These are phyloP conservation scores for Magnaporthiopsis rhizophila DNA, from an alignment of 2,329 filamentous ascomycete species.

Conservation along the genomic window DNA sequence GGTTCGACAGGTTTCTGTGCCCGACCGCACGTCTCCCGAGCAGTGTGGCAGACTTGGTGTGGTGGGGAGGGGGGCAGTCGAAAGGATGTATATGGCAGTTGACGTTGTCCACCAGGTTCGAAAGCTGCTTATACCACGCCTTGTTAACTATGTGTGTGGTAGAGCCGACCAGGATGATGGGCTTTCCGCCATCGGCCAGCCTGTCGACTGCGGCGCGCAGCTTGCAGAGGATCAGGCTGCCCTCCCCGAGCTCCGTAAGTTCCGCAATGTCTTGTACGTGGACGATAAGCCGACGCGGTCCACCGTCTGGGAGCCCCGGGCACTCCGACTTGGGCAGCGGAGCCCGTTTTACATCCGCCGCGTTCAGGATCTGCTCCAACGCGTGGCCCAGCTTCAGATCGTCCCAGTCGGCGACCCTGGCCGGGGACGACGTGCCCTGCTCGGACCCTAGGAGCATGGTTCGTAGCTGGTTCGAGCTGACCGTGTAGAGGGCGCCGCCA, in stretches of 20 bases:
- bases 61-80: slow-evolving; percentile 9
- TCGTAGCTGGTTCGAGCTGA: neutral
- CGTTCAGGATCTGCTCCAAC: slow-evolving; percentile 47
- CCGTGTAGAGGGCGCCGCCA: neutral
- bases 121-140: slow-evolving; percentile 20
- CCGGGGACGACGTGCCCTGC: neutral
- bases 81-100: neutral
- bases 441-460: neutral
- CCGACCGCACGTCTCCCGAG: neutral
- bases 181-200: slow-evolving; percentile 61
- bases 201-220: slow-evolving; percentile 65
- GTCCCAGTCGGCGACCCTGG: slow-evolving; percentile 38
- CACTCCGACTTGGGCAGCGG: slow-evolving; percentile 12
- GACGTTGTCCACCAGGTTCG: slow-evolving; percentile 16
- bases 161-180: slow-evolving; percentile 67
- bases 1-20: slow-evolving; percentile 39
- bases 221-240: slow-evolving; percentile 59
- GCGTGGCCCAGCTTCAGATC: slow-evolving; percentile 52
- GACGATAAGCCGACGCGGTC: slow-evolving; percentile 52
- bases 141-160: slow-evolving; percentile 42
- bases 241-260: slow-evolving; percentile 60
- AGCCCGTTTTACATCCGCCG: slow-evolving; percentile 30
- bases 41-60: slow-evolving; percentile 10
- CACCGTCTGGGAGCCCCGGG: slow-evolving; percentile 7
- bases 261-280: slow-evolving; percentile 78